Evolutionary conservation across 495 filamentous ascomycete genomes (phyloP).

Genomic region (Achaetomiella virescens): DNA sequence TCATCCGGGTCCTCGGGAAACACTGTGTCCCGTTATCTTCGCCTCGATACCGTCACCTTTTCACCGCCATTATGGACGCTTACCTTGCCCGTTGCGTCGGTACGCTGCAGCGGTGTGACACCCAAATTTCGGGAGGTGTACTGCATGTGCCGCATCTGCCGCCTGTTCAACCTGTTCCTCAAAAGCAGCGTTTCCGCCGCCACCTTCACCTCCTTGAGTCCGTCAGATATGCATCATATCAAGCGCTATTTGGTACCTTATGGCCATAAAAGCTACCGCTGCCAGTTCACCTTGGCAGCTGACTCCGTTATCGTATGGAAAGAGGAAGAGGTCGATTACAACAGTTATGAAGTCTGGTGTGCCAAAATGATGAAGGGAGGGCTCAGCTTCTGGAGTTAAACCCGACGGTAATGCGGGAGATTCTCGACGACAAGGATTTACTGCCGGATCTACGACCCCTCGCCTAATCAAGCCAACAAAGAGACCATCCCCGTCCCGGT

Average conservation of each 20-base stretch:
- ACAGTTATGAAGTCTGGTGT: background rate
- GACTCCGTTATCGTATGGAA: background rate
- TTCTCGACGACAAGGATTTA: slow-evolving; percentile 7
- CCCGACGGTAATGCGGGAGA: background rate
- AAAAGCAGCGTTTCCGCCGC: background rate
- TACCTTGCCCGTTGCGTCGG: slow-evolving; percentile 9
- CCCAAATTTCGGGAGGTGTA: background rate
- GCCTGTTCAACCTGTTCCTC: slow-evolving; percentile 4
- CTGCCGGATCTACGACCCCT: background rate
- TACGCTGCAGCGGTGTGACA: background rate
- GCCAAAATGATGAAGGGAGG: background rate
- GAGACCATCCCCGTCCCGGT: background rate
- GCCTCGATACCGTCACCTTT: slow-evolving; percentile 15
- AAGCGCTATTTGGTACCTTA: background rate
- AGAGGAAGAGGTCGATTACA: background rate
- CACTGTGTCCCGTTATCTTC: background rate
- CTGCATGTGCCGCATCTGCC: slow-evolving; percentile 9
- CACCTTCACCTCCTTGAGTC: background rate
- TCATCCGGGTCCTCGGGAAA: slow-evolving; percentile 10
- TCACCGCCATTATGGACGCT: slow-evolving; percentile 12
- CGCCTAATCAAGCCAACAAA: background rate
- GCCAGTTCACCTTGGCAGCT: background rate
- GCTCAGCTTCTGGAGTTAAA: slow-evolving; percentile 1
- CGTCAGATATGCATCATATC: background rate
- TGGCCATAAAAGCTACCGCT: background rate